Evolutionary conservation across 371 early-diverging fungal species (phyloP).

Genomic region (Chytridiales sp.): DNA sequence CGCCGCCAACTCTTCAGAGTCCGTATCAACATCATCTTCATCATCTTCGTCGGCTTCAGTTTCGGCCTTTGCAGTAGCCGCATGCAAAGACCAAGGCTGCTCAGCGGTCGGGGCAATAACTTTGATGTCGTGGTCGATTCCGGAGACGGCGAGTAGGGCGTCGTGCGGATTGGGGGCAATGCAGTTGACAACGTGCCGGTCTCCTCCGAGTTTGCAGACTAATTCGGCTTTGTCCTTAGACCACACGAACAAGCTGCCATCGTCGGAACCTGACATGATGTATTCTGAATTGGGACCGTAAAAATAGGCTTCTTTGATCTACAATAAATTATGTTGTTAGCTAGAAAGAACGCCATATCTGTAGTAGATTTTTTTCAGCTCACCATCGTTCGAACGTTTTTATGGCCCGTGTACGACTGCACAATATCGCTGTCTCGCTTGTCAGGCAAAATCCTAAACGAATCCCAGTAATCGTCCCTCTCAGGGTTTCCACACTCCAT

Average conservation of each 20-base stretch:
- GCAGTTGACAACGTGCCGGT: conserved; percentile 39
- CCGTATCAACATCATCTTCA: conserved; percentile 11
- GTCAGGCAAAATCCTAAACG: too few species aligned
- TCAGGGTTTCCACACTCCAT: not conserved
- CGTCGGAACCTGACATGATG: conserved; percentile 80
- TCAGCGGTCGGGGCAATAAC: conserved; percentile 11
- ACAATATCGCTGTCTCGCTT: conserved; percentile 15
- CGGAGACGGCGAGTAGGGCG: conserved; percentile 15
- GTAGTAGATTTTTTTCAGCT: too few species aligned
- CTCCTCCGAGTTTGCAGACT: conserved; percentile 65
- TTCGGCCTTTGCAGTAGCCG: not conserved
- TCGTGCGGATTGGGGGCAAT: conserved; percentile 26
- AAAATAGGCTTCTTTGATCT: conserved; percentile 80
- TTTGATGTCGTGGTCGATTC: conserved; percentile 27
- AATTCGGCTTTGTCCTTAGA: conserved; percentile 58
- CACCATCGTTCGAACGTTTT: conserved; percentile 25
- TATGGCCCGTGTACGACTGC: conserved; percentile 19
- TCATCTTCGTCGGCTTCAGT: conserved; percentile 6
- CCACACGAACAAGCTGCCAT: conserved; percentile 77
- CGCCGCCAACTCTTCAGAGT: not conserved
- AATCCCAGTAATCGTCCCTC: too few species aligned
- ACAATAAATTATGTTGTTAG: not conserved
- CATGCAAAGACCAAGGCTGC: conserved; percentile 6
- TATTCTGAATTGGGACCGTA: conserved; percentile 70
- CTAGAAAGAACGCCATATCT: too few species aligned